These are phyloP conservation scores for Coemansia sp. DNA, from an alignment of 192 early-diverging fungal species.

Conservation along the genomic window DNA sequence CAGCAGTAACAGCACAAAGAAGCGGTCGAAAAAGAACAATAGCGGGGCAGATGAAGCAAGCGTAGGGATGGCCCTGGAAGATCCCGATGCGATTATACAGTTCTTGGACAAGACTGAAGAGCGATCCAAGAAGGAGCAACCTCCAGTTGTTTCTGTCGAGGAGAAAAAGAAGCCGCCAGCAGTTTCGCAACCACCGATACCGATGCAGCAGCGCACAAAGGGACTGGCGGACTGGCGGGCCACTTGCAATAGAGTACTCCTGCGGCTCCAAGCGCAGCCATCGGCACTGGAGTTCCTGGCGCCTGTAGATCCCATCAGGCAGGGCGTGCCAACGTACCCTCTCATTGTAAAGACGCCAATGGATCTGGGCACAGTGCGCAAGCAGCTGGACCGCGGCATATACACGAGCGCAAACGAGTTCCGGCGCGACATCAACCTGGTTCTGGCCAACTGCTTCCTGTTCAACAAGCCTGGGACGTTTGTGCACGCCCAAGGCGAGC, in stretches of 20 bases:
- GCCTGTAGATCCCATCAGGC: constrained; percentile 67
- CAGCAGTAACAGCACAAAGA: background rate
- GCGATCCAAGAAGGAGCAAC: background rate
- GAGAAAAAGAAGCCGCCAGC: constrained; percentile 1
- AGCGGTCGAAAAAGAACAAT: background rate
- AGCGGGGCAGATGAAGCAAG: background rate
- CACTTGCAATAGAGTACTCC: constrained; percentile 25
- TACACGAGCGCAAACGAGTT: constrained; percentile 59
- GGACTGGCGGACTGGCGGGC: constrained; percentile 31
- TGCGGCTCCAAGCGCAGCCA: constrained; percentile 58
- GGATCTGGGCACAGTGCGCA: constrained; percentile 70
- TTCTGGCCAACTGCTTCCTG: constrained; percentile 70
- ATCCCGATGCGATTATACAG: constrained; percentile 30
- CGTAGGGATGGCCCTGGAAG: constrained; percentile 7
- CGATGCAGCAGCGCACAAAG: background rate
- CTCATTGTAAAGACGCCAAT: constrained; percentile 71
- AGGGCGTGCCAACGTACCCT: constrained; percentile 65
- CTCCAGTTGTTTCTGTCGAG: background rate
- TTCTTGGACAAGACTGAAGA: constrained; percentile 11
- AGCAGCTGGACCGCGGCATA: constrained; percentile 59
- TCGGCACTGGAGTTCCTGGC: constrained; percentile 65
- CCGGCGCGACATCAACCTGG: constrained; percentile 59
- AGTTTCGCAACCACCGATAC: background rate
- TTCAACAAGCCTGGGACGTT: constrained; percentile 61
- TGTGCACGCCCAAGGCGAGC: constrained; percentile 58